Base-by-base conservation (phyloP, 129 eudicot genomes). In the Gnaphalium uliginosum region DNA sequence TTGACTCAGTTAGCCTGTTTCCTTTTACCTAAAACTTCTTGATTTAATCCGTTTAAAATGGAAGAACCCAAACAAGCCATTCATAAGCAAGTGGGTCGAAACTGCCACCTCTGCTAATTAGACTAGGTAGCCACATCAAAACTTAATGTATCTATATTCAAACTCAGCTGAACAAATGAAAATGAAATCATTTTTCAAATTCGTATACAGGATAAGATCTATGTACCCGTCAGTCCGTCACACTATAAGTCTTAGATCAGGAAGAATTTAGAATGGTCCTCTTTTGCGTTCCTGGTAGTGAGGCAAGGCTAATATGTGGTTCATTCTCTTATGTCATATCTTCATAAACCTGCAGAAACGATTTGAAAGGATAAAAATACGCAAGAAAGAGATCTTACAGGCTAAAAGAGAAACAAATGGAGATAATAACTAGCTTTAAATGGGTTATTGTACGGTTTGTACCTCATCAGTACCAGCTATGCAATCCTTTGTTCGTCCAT, bases 381-480 rank as follows among this genome's bases (percentile, higher is more conserved):
- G 30, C 76, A 29, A 79, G 35, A 61, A 68, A 56, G 63, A 69
- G 53, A 77, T 77, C 35, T 25, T 29, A n/a, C 68, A 30, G 10
- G 68, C 37, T 11, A 63, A n/a, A 63, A 24, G 11, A 61, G 35
- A 8, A 61, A 2, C 35, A 11, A 17, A 29, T 29, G 61, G 61
- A 26, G 32, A 17, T 2, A 4, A 24, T 14, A 62, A 62, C 2
- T 10, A 26, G 5, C 67, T 37, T 1, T 62, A 25, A 4, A 62
- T 2, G 27, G 6, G 67, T 48, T 14, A 27, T 58, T 94, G 83
- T n/a, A n/a, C n/a, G n/a, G n/a, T n/a, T n/a, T n/a, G n/a, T 87
- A 95, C 99, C 87, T 91, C 99, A 81, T 95, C 99, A 7, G 96
- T 95, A 63, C 91, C 86, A 24, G 94, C 99, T 59, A 95, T 82